phyloP scores from a whole-genome alignment of 2,329 filamentous ascomycete genomes.

The Claviceps sp. region DNA sequence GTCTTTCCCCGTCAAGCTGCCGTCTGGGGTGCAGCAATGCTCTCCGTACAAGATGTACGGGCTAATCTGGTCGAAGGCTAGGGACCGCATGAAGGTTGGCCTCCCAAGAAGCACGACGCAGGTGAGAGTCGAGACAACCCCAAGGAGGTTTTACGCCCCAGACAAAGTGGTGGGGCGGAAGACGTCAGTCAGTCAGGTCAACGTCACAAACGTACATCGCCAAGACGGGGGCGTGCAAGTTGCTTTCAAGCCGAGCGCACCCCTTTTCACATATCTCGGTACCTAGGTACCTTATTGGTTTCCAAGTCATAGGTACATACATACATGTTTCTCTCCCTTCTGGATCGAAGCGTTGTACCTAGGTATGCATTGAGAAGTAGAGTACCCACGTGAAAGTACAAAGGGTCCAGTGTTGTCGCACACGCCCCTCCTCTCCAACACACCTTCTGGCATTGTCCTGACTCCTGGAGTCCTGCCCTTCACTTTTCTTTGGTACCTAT shows the following conservation, averaged over 20 bases:
- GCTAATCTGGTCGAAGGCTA: neutral
- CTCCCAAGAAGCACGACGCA: no score
- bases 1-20: neutral
- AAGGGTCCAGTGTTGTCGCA: neutral
- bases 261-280: neutral
- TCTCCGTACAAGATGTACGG: neutral
- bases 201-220: no score
- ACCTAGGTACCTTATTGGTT: no score
- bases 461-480: neutral
- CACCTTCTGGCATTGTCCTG: neutral
- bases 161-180: no score
- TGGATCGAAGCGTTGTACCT: neutral
- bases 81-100: no score
- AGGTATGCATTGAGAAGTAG: no score
- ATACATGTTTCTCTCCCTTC: neutral
- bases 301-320: no score
- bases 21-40: neutral
- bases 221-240: no score
- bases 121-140: no score
- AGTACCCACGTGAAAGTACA: neutral
- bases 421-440: neutral
- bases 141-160: no score
- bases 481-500: neutral
- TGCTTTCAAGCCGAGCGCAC: neutral
- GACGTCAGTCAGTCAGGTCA: no score